Evolutionary conservation across 2,329 filamentous ascomycete species (phyloP), one percentile per base, ranked within the genome.

Genomic region (Phialophora tarda): DNA sequence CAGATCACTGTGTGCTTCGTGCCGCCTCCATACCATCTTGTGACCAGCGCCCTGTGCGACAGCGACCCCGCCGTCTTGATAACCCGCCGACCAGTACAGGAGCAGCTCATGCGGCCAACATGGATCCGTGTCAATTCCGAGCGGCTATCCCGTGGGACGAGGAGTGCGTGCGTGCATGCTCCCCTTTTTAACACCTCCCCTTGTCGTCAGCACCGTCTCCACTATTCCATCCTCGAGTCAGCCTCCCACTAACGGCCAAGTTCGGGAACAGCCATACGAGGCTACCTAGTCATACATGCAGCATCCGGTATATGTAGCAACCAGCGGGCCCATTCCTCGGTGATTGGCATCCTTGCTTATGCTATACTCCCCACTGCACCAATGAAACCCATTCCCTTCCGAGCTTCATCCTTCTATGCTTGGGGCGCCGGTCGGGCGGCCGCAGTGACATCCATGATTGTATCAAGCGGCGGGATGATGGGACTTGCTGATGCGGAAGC

Each of bases 161-260:
- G 47, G 14, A 23, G 14, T n/a, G 17, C 21, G 48, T 41, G 38
- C 48, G 48, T 28, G 21, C 48, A 26, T 28, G 10, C 48, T 51
- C 48, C 48, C 48, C 48, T 17, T 51, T 51, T 51, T 8, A 24
- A 51, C 21, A 11, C 21, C 48, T 8, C 24, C 48, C 48, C 48
- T 51, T 51, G 48, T 14, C 21, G 23, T 51, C 48, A 51, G 48
- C 48, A 51, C 21, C 21, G 48, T 51, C 48, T 14, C 48, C 48
- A 51, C 48, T n/a, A 44, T 44, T 51, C 23, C 21, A 51, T 28
- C 24, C 24, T 51, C 23, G 48, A 51, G 48, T 51, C 8, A 51
- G 21, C 48, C 48, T 51, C 24, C 48, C 21, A 12, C 17, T 51
- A n/a, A n/a, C 14, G 6, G 38, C 38, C 17, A n/a, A n/a, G 23